phyloP scores from a whole-genome alignment of 1,139 yeast genomes.

The Pichia norvegensis region DNA sequence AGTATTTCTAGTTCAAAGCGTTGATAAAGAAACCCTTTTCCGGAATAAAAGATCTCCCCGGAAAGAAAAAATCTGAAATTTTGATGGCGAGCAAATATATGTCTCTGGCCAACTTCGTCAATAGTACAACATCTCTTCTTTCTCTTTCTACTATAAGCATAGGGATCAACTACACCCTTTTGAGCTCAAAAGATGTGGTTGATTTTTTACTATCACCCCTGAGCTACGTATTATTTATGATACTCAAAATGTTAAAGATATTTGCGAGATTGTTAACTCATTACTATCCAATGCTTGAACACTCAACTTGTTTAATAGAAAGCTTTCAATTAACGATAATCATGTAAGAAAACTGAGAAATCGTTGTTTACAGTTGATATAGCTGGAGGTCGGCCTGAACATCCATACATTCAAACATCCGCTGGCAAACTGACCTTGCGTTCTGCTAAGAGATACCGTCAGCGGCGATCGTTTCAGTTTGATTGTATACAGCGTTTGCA shows the following conservation, averaged over 20 bases:
- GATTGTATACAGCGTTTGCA: background rate
- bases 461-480: slow-evolving; percentile 12
- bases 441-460: slow-evolving; percentile 15
- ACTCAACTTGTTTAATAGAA: background rate
- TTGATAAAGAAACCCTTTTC: background rate
- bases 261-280: background rate
- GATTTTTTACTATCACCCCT: slow-evolving; percentile 2
- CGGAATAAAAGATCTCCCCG: background rate
- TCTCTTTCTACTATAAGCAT: no score
- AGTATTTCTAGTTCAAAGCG: no score
- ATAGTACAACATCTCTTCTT: no score
- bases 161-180: background rate
- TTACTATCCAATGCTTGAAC: background rate
- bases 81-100: no score
- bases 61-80: no score
- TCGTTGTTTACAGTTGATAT: background rate
- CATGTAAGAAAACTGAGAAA: background rate
- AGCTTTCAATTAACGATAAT: background rate
- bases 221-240: background rate
- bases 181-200: background rate
- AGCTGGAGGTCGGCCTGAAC: slow-evolving; percentile 11
- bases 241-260: background rate
- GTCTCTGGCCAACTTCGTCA: no score
- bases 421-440: slow-evolving; percentile 13
- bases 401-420: slow-evolving; percentile 14